These are phyloP conservation scores for Hypoxylon sp. DNA, from an alignment of 2,329 filamentous ascomycete genomes.

Conservation along the genomic window DNA sequence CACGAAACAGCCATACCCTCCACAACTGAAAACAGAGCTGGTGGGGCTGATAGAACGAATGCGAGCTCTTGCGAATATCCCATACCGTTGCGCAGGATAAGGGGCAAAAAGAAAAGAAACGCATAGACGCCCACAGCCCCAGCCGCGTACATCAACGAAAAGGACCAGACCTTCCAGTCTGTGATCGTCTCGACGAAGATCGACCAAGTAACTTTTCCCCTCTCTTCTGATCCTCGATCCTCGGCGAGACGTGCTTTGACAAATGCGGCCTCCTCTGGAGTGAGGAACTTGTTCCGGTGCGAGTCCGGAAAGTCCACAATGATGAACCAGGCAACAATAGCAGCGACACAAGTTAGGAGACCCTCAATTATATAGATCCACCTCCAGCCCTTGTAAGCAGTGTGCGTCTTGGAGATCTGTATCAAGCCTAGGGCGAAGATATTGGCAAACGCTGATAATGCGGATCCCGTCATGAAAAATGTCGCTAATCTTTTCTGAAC, in stretches of 20 bases:
- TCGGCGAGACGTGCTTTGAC: conserved; percentile 50
- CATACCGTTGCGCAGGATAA: conserved; percentile 46
- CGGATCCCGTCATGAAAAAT: conserved; percentile 54
- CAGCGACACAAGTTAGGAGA: conserved; percentile 52
- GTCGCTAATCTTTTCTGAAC: conserved; percentile 53
- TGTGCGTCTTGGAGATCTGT: conserved; percentile 61
- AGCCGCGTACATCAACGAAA: conserved; percentile 46
- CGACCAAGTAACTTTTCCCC: conserved; percentile 40
- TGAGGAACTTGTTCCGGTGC: conserved; percentile 60
- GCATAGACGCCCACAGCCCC: conserved; percentile 47
- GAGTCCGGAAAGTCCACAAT: conserved; percentile 64
- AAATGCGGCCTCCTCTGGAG: conserved; percentile 56
- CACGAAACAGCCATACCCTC: conserved; percentile 54
- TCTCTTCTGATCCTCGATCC: conserved; percentile 48
- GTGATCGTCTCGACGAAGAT: conserved; percentile 41
- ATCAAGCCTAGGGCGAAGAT: conserved; percentile 50
- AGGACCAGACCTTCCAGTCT: conserved; percentile 48
- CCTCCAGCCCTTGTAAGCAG: conserved; percentile 61
- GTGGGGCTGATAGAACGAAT: conserved; percentile 57
- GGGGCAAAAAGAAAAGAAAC: conserved; percentile 48
- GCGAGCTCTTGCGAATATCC: conserved; percentile 46
- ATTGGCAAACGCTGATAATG: conserved; percentile 50
- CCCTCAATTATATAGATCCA: conserved; percentile 66
- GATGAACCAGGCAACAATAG: conserved; percentile 57
- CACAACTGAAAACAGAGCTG: conserved; percentile 55